Percentiles rank a stretch among this genome's conserved stretches.
Conservation (phyloP, 2,329 filamentous ascomycete genomes). For the Phialophora macrospora region DNA sequence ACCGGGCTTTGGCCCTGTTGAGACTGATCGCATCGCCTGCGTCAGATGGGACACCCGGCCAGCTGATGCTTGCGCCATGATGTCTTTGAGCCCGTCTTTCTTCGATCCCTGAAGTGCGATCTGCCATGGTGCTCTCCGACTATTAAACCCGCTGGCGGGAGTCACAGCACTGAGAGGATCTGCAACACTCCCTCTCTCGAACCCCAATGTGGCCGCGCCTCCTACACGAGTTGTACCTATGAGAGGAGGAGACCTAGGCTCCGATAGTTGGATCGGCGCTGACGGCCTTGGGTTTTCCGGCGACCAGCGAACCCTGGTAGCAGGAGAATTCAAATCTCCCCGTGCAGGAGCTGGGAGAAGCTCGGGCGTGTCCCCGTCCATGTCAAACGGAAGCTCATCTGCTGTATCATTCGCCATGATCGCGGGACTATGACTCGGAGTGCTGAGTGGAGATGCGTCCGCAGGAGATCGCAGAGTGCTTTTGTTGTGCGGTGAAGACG, state of each 20-base stretch:
- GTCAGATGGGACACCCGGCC: slow-evolving; percentile 59
- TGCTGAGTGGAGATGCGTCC: slow-evolving; percentile 25
- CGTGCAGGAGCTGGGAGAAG: slow-evolving; percentile 20
- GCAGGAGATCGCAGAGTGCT: slow-evolving; percentile 13
- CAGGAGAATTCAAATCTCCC: not conserved
- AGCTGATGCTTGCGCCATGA: slow-evolving; percentile 68
- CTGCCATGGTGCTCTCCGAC: slow-evolving; percentile 57
- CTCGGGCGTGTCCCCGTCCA: slow-evolving; percentile 74
- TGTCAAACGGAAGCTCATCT: slow-evolving; percentile 85
- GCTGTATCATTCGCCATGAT: slow-evolving; percentile 64
- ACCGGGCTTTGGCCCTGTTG: slow-evolving; percentile 44
- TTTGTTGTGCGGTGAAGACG: slow-evolving; percentile 24
- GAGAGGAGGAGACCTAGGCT: slow-evolving; percentile 4
- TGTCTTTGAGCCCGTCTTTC: slow-evolving; percentile 75
- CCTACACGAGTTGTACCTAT: slow-evolving; percentile 6
- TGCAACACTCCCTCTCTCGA: not conserved
- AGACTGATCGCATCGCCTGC: slow-evolving; percentile 55
- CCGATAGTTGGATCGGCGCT: slow-evolving; percentile 1
- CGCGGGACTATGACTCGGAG: slow-evolving; percentile 58
- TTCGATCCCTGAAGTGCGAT: slow-evolving; percentile 59
- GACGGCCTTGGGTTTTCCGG: not conserved
- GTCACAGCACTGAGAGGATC: not conserved
- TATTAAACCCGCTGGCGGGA: slow-evolving; percentile 26
- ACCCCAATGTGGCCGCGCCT: slow-evolving; percentile 3
- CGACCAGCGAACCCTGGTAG: not conserved